Base-by-base conservation (phyloP, 768 basidiomycete species). In the Kwoniella bestiolae region DNA sequence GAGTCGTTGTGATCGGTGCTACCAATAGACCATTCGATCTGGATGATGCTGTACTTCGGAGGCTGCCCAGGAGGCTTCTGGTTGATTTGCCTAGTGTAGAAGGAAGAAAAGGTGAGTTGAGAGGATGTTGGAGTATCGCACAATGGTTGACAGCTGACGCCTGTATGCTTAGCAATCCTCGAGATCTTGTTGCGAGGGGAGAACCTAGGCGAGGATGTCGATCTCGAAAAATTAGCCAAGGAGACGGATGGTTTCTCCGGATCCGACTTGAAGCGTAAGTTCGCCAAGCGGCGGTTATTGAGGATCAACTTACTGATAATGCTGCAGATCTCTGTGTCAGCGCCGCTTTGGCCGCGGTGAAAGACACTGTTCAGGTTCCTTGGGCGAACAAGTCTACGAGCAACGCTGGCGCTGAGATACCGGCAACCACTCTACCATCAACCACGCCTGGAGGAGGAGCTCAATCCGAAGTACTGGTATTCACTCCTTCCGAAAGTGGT, bases 201-300 rank as follows among this genome's bases (percentile, higher is more conserved):
- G 80, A 82, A 72, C 0, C 82, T 94, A 18, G 74, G 49, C 3
- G 67, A 68, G 4, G 74, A 78, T 51, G 75, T 80, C 5, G 72
- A 79, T 56, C 55, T 78, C 11, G 60, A 69, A 16, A 64, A 72
- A 38, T 49, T 80, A 9, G 76, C 76, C 1, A 60, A 67, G 29
- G 68, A 72, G 23, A 80, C 79, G 5, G 79, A 78, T 25, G 87
- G 86, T 57, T 97, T 93, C 80, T 97, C 94, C 62, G 94, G 94
- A 16, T 95, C 93, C 28, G 94, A 97, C 80, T 84, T 97, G 65
- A 96, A 95, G 81, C 92, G 94, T 95, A 64, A 76, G 90, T 84
- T 0, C 3, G 23, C 35, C 41, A 52, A 63, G 35, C 28, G 7
- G 56, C 28, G 7, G 56, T 28, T 38, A 47, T 45, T 46, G 29